Percentiles rank a stretch among this genome's conserved stretches.
Evolutionary conservation across 2,329 filamentous ascomycete genomes (phyloP).

Genomic region (Fusarium albosuccineum): DNA sequence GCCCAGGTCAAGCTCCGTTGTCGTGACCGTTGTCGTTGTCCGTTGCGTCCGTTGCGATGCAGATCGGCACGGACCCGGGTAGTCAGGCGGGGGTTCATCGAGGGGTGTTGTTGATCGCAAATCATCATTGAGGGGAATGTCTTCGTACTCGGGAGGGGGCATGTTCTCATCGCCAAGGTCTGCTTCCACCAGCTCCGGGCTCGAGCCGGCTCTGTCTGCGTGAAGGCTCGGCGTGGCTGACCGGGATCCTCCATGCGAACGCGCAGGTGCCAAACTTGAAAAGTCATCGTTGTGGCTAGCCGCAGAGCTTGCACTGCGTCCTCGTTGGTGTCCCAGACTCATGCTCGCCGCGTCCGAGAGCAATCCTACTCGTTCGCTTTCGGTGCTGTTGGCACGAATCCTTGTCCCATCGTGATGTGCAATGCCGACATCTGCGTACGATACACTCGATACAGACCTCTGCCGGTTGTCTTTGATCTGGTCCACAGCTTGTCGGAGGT

Average conservation of each 20-base stretch:
- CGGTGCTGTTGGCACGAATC: constrained; percentile 77
- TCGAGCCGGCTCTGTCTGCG: constrained; percentile 61
- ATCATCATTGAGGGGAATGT: constrained; percentile 59
- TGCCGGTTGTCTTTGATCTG: constrained; percentile 71
- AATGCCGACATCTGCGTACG: constrained; percentile 81
- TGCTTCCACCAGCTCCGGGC: constrained; percentile 65
- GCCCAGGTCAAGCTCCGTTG: constrained; percentile 34
- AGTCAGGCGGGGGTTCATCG: constrained; percentile 65
- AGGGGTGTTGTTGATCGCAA: constrained; percentile 57
- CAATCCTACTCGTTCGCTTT: constrained; percentile 79
- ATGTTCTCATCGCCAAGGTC: constrained; percentile 63
- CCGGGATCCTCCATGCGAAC: constrained; percentile 59
- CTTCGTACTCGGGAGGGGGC: constrained; percentile 69
- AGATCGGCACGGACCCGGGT: constrained; percentile 57
- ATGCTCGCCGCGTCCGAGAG: constrained; percentile 80
- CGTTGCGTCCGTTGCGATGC: constrained; percentile 39
- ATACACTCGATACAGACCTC: constrained; percentile 78
- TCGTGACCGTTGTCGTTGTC: too few species aligned
- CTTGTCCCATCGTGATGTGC: constrained; percentile 83
- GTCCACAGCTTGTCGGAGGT: constrained; percentile 68
- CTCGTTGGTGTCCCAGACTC: constrained; percentile 52
- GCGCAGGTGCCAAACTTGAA: constrained; percentile 53
- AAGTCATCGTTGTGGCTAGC: constrained; percentile 66
- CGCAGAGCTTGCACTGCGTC: constrained; percentile 62
- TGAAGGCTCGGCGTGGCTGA: constrained; percentile 55